These are phyloP conservation scores for Citrullus colocynthis DNA, from an alignment of 306 rosid species.

Conservation along the genomic window DNA sequence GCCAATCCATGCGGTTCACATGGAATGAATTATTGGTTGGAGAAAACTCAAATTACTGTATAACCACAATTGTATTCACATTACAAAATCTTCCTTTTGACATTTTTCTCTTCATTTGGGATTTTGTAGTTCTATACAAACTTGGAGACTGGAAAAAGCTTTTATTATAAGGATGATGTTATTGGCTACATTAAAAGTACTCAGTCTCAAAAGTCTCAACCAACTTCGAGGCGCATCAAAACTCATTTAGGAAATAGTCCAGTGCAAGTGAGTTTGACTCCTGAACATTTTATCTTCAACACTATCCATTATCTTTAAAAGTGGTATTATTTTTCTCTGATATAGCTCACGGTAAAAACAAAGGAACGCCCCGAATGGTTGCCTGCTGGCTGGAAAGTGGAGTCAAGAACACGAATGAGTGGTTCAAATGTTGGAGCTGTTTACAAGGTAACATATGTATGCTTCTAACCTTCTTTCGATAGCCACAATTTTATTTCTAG, in stretches of 20 bases:
- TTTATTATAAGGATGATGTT: conserved; percentile 28
- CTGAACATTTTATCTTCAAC: conserved; percentile 1
- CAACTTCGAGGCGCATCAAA: conserved; percentile 10
- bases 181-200: conserved; percentile 14
- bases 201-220: conserved; percentile 11
- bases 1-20: background rate
- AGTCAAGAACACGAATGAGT: conserved; percentile 53
- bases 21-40: background rate
- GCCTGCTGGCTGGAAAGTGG: conserved; percentile 73
- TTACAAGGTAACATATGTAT: conserved; percentile 47
- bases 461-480: background rate
- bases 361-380: conserved; percentile 68
- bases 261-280: conserved; percentile 33
- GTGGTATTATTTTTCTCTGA: conserved; percentile 8
- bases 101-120: conserved; percentile 12
- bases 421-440: conserved; percentile 42
- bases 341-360: conserved; percentile 30
- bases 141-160: conserved; percentile 29
- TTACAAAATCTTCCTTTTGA: background rate
- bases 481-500: background rate
- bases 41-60: background rate
- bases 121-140: conserved; percentile 18
- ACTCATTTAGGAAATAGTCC: conserved; percentile 15
- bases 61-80: background rate
- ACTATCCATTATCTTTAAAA: conserved; percentile 2